These are phyloP conservation scores for Leucogyrophana mollusca DNA, from an alignment of 768 basidiomycete species.

Conservation along the genomic window DNA sequence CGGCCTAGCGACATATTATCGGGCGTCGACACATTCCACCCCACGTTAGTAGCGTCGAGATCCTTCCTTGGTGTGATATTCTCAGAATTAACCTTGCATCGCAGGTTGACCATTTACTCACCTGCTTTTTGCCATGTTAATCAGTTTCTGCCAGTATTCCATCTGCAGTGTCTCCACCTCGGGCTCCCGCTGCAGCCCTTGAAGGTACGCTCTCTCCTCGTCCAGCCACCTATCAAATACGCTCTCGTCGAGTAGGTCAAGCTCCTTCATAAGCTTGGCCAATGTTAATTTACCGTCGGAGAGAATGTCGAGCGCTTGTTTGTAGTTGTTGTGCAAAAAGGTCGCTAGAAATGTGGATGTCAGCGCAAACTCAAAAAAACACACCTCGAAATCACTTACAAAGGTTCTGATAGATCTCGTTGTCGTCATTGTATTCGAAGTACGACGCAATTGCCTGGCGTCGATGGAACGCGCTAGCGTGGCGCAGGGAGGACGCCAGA, in stretches of 20 bases:
- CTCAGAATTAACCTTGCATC: too few relatives aligned
- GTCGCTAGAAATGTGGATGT: not conserved
- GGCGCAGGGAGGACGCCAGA: constrained; percentile 7
- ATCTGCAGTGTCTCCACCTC: constrained; percentile 11
- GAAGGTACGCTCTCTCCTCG: constrained; percentile 7
- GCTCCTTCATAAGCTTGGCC: constrained; percentile 2
- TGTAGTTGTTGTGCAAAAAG: constrained; percentile 1
- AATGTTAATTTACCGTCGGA: not conserved
- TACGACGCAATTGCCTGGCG: constrained; percentile 9
- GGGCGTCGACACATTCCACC: too few relatives aligned
- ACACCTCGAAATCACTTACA: not conserved
- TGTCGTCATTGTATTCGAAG: not conserved
- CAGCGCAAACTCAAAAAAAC: not conserved
- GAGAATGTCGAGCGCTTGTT: constrained; percentile 22
- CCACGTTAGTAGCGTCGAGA: too few relatives aligned
- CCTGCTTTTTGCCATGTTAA: not conserved
- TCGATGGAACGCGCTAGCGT: constrained; percentile 18
- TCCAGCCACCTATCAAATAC: constrained; percentile 7
- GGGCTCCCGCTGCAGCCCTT: constrained; percentile 8
- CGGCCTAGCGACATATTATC: too few relatives aligned
- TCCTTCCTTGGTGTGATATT: too few relatives aligned
- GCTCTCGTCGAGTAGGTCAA: constrained; percentile 1
- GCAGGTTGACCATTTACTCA: too few relatives aligned
- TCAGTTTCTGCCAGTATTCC: constrained; percentile 14
- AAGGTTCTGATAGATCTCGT: not conserved